Percentiles rank a stretch among this genome's conserved stretches.
Conservation (phyloP, 768 basidiomycete genomes). For the Nidularia sp. region DNA sequence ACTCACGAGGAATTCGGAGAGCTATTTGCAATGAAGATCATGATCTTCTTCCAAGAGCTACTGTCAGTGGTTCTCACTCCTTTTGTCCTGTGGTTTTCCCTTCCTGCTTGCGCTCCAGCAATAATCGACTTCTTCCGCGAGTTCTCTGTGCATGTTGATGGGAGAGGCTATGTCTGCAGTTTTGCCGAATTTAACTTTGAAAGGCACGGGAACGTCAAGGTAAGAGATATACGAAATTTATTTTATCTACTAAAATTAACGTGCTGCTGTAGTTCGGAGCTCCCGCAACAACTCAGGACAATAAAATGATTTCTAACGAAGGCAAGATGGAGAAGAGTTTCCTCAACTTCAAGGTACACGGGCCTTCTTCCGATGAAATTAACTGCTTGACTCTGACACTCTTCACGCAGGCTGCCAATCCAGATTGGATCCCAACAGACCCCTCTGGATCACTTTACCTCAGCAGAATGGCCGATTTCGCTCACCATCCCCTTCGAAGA, state of each 20-base stretch:
- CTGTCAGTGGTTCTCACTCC: slow-evolving; percentile 91
- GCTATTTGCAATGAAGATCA: slow-evolving; percentile 90
- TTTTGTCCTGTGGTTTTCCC: slow-evolving; percentile 88
- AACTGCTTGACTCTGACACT: too few species aligned
- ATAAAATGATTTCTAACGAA: slow-evolving; percentile 79
- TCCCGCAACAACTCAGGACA: slow-evolving; percentile 61
- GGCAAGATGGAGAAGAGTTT: slow-evolving; percentile 99
- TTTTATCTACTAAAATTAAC: not conserved
- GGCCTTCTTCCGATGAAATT: not conserved
- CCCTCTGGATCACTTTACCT: slow-evolving; percentile 90
- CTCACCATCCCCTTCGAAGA: slow-evolving; percentile 35
- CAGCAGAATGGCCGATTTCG: slow-evolving; percentile 73
- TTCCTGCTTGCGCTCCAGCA: slow-evolving; percentile 84
- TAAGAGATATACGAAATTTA: slow-evolving; percentile 20
- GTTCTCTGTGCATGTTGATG: slow-evolving; percentile 95
- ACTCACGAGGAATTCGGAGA: slow-evolving; percentile 90
- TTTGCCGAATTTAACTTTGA: slow-evolving; percentile 99
- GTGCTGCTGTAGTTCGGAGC: slow-evolving; percentile 68
- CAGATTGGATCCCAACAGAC: slow-evolving; percentile 92
- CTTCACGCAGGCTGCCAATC: slow-evolving; percentile 66
- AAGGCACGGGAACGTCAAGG: slow-evolving; percentile 89
- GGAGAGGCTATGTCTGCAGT: slow-evolving; percentile 93
- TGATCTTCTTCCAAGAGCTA: slow-evolving; percentile 84
- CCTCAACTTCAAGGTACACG: slow-evolving; percentile 78
- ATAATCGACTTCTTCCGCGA: slow-evolving; percentile 98